Conservation (phyloP, 768 basidiomycete species). For the Nevesoporus exiguus region DNA sequence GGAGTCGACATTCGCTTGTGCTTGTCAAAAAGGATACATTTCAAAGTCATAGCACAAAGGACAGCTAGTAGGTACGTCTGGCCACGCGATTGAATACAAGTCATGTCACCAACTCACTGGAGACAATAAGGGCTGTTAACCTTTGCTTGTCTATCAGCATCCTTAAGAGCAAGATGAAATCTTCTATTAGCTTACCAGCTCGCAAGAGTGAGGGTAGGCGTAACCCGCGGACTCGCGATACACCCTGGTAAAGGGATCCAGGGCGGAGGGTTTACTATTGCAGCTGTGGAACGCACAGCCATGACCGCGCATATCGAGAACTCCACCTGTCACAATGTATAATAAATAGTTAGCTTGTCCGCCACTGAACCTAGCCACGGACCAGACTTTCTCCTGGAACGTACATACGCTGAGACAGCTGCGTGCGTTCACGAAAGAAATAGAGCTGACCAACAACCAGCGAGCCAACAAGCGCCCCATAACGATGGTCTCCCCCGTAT, state of each 20-base stretch:
- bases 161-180: neutral
- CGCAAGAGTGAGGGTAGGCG: constrained; percentile 18
- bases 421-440: neutral
- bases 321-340: constrained; percentile 15
- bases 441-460: constrained; percentile 18
- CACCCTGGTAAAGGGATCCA: constrained; percentile 16
- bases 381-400: constrained; percentile 20
- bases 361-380: neutral
- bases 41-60: constrained; percentile 19
- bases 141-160: constrained; percentile 9
- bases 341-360: no score
- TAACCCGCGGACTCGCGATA: constrained; percentile 1
- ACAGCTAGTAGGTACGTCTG: constrained; percentile 12
- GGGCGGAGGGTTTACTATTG: constrained; percentile 18
- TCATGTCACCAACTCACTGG: constrained; percentile 11
- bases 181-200: constrained; percentile 15
- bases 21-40: neutral
- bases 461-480: constrained; percentile 3
- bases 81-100: neutral
- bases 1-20: neutral
- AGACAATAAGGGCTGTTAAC: constrained; percentile 15
- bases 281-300: constrained; percentile 11
- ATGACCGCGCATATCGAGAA: constrained; percentile 11
- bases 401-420: neutral
- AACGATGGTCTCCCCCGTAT: neutral